Percentiles rank a stretch among this genome's conserved stretches.
Evolutionary conservation across 768 basidiomycete species (phyloP).

Genomic region (Podaxis rugospora): DNA sequence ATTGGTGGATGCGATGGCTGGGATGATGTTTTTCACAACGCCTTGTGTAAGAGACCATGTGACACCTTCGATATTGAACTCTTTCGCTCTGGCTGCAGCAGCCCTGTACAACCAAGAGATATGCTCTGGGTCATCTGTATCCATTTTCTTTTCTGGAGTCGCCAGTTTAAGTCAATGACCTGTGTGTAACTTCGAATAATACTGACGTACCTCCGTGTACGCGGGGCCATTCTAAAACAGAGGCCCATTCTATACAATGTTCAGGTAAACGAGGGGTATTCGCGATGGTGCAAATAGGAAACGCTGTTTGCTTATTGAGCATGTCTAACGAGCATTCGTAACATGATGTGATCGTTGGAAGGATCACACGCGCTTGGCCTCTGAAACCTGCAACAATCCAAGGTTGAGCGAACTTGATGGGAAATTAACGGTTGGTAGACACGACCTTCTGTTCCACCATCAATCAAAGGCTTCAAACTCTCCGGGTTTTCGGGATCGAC

Average conservation of each 20-base stretch:
- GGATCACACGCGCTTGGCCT: conserved; percentile 95
- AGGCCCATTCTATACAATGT: conserved; percentile 99
- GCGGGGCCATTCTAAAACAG: conserved; percentile 97
- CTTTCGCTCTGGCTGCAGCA: conserved; percentile 79
- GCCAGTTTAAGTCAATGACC: background rate
- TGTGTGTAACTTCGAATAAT: background rate
- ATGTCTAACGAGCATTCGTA: conserved; percentile 98
- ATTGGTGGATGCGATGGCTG: conserved; percentile 97
- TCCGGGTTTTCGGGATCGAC: conserved; percentile 93
- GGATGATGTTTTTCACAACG: conserved; percentile 99
- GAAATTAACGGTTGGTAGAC: background rate
- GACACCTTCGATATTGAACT: conserved; percentile 97
- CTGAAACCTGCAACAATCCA: conserved; percentile 72
- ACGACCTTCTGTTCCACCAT: conserved; percentile 96
- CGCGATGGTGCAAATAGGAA: conserved; percentile 98
- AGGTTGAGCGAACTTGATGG: background rate
- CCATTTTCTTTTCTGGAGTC: conserved; percentile 82
- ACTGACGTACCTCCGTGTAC: conserved; percentile 69
- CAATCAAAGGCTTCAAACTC: conserved; percentile 93
- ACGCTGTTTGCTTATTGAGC: conserved; percentile 95
- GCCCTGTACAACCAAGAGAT: conserved; percentile 88
- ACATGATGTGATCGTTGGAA: conserved; percentile 92
- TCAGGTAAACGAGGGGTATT: conserved; percentile 98
- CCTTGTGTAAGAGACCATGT: conserved; percentile 98
- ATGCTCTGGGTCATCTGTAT: conserved; percentile 96